Evolutionary conservation across 129 eudicot genomes (phyloP).

Genomic region (Silybum marianum): DNA sequence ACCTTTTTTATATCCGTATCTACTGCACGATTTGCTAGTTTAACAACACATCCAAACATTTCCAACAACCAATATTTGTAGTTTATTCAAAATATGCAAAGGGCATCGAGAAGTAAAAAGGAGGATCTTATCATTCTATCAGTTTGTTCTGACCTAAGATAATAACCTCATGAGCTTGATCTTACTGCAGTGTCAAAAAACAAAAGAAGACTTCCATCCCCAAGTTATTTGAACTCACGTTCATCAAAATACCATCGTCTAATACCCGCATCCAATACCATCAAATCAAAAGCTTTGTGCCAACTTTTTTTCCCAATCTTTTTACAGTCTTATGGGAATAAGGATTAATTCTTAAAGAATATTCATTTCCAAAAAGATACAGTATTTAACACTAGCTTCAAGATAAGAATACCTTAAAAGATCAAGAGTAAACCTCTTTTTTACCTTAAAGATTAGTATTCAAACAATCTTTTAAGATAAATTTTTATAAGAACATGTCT

Average conservation of each 20-base stretch:
- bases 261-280: neutral
- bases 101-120: neutral
- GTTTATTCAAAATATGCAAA: neutral
- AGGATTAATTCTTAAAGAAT: neutral
- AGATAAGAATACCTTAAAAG: neutral
- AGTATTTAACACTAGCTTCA: neutral
- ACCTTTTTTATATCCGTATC: neutral
- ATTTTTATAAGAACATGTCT: neutral
- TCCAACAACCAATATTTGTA: neutral
- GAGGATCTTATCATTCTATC: neutral
- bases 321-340: neutral
- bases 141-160: neutral
- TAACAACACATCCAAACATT: neutral
- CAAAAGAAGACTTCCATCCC: neutral
- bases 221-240: neutral
- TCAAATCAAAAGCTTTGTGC: neutral
- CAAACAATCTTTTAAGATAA: neutral
- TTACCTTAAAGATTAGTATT: neutral
- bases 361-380: neutral
- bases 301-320: neutral
- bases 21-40: neutral
- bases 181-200: neutral
- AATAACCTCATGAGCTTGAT: neutral
- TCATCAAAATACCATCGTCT: neutral
- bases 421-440: neutral